Percentiles rank a stretch among this genome's conserved stretches.
These are phyloP conservation scores for Hymenoscyphus fructigenus DNA, from an alignment of 2,329 filamentous ascomycete genomes.

Conservation along the genomic window DNA sequence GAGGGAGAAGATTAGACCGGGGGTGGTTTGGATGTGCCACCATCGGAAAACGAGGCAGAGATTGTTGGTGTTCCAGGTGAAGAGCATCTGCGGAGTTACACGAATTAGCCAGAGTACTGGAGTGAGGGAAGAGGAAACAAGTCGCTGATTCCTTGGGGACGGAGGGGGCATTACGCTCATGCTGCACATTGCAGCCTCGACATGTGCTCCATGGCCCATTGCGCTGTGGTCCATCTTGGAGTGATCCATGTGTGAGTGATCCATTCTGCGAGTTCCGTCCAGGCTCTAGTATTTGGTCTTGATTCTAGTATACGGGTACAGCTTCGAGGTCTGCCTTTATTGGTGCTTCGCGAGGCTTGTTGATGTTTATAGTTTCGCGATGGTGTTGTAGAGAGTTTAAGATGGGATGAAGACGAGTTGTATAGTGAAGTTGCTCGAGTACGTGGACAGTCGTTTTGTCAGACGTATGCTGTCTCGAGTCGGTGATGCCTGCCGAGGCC, in stretches of 20 bases:
- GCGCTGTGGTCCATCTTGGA: conserved; percentile 47
- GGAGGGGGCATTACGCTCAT: conserved; percentile 70
- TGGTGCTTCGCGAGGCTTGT: background rate
- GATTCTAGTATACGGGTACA: background rate
- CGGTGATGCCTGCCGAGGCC: too few species aligned
- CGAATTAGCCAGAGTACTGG: background rate
- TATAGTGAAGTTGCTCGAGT: background rate
- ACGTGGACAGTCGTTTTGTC: background rate
- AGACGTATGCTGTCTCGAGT: background rate
- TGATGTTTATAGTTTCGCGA: background rate
- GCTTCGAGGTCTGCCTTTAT: background rate
- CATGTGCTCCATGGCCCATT: conserved; percentile 57
- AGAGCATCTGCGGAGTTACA: conserved; percentile 72
- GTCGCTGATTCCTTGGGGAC: background rate
- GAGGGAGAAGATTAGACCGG: conserved; percentile 78
- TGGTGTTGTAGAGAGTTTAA: background rate
- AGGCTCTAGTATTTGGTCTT: background rate
- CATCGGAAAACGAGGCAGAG: conserved; percentile 93
- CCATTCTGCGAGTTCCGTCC: conserved; percentile 16
- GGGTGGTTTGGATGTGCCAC: conserved; percentile 79
- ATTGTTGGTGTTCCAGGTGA: conserved; percentile 91
- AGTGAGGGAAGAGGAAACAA: background rate
- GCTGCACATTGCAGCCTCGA: conserved; percentile 67
- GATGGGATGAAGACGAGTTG: background rate
- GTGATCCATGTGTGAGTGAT: conserved; percentile 23